Evolutionary conservation across 495 filamentous ascomycete genomes (phyloP).

Genomic region (Neurospora africana): DNA sequence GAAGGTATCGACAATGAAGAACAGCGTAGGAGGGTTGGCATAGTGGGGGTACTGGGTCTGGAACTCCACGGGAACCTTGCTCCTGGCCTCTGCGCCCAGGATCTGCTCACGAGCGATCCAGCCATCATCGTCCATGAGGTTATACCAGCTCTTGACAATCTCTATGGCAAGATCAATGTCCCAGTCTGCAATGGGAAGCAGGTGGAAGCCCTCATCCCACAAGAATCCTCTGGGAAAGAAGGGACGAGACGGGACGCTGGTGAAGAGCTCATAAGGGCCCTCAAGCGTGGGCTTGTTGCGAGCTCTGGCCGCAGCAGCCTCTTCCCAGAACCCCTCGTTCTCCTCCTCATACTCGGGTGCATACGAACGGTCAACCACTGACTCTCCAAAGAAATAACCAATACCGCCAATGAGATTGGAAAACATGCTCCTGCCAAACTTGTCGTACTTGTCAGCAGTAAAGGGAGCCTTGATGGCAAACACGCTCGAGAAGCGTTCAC

Average conservation of each 20-base stretch:
- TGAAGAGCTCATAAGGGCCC: slow-evolving; percentile 82
- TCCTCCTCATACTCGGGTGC: slow-evolving; percentile 90
- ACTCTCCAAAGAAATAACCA: slow-evolving; percentile 85
- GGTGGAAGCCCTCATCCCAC: slow-evolving; percentile 97
- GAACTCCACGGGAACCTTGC: slow-evolving; percentile 92
- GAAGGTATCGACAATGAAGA: slow-evolving; percentile 74
- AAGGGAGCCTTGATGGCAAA: slow-evolving; percentile 73
- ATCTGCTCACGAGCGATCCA: slow-evolving; percentile 99
- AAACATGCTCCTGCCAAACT: slow-evolving; percentile 81
- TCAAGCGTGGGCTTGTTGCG: slow-evolving; percentile 57
- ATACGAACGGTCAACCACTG: slow-evolving; percentile 80
- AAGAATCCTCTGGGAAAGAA: slow-evolving; percentile 96
- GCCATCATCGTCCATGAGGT: slow-evolving; percentile 89
- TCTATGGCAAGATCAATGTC: slow-evolving; percentile 87
- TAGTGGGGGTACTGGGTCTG: slow-evolving; percentile 96
- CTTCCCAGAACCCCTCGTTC: slow-evolving; percentile 95
- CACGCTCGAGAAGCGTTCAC: slow-evolving; percentile 59
- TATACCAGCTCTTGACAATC: slow-evolving; percentile 92
- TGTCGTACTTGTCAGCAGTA: slow-evolving; percentile 55
- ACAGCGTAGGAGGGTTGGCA: slow-evolving; percentile 95
- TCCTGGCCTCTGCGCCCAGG: slow-evolving; percentile 83
- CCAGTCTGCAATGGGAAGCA: slow-evolving; percentile 86
- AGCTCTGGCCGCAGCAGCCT: slow-evolving; percentile 59
- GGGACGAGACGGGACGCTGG: slow-evolving; percentile 82
- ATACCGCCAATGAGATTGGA: slow-evolving; percentile 92